Conservation (phyloP, 768 basidiomycete species). For the Mycena galopus region DNA sequence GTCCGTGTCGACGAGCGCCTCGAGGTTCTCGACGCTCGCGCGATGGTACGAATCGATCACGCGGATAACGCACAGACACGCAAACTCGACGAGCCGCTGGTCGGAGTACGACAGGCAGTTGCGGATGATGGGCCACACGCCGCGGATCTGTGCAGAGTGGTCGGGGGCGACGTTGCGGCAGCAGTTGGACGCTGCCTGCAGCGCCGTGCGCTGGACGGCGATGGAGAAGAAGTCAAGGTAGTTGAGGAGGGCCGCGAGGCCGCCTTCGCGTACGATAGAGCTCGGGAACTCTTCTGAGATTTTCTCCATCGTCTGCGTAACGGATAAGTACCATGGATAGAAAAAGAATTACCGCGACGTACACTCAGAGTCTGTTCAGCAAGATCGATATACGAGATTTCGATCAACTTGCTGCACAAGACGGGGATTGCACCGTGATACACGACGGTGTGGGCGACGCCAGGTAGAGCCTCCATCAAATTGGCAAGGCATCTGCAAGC, state of each 20-base stretch:
- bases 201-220: constrained; percentile 94
- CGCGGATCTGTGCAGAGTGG: constrained; percentile 88
- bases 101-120: constrained; percentile 94
- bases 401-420: constrained; percentile 95
- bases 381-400: constrained; percentile 97
- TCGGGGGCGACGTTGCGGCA: constrained; percentile 93
- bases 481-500: constrained; percentile 98
- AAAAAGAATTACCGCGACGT: constrained; percentile 54
- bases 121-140: constrained; percentile 93
- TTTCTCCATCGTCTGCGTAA: constrained; percentile 91
- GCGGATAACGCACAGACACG: constrained; percentile 94
- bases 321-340: constrained; percentile 16
- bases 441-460: constrained; percentile 96
- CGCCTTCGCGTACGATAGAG: constrained; percentile 95
- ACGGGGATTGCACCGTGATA: constrained; percentile 99
- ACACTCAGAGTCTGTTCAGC: constrained; percentile 98
- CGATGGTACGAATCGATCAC: constrained; percentile 94
- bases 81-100: constrained; percentile 97
- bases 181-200: constrained; percentile 97
- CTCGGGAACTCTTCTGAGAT: constrained; percentile 98
- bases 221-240: constrained; percentile 99
- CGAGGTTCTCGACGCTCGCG: constrained; percentile 86
- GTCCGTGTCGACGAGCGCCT: constrained; percentile 84
- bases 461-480: constrained; percentile 98
- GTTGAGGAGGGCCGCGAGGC: constrained; percentile 91